A percentile compares a stretch with the other conserved stretches of the same genome.
Conservation (phyloP, 2,329 filamentous ascomycete genomes). For the Aspergillus carbonarius region DNA sequence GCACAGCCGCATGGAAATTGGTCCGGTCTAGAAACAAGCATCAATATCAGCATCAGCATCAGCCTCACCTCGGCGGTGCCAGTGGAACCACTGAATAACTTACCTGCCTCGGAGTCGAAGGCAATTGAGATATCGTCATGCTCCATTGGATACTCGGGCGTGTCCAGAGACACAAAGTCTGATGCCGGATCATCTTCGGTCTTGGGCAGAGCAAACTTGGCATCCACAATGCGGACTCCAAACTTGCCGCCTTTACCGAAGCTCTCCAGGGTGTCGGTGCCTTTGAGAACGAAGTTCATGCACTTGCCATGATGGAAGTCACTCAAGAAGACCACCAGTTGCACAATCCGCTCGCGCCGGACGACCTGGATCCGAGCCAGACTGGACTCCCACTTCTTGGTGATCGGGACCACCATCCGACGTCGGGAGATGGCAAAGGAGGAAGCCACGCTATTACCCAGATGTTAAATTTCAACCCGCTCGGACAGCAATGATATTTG, state of each 20-base stretch:
- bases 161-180: constrained; percentile 79
- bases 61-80: too few relatives aligned
- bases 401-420: constrained; percentile 86
- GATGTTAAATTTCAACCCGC: background rate
- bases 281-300: constrained; percentile 84
- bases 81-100: constrained; percentile 37
- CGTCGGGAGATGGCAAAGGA: constrained; percentile 79
- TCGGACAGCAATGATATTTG: background rate
- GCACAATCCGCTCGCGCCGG: constrained; percentile 69
- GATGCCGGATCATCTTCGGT: constrained; percentile 54
- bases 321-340: constrained; percentile 83
- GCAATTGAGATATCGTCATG: constrained; percentile 86
- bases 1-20: constrained; percentile 39
- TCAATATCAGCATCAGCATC: background rate
- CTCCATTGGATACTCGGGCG: constrained; percentile 85
- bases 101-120: constrained; percentile 77
- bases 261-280: constrained; percentile 77
- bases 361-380: constrained; percentile 78
- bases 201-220: constrained; percentile 81
- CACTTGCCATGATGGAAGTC: constrained; percentile 83
- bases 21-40: constrained; percentile 30
- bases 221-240: constrained; percentile 78
- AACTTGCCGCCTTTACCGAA: constrained; percentile 65
- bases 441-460: constrained; percentile 55
- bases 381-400: constrained; percentile 91